Percentiles rank a stretch among this genome's conserved stretches.
Conservation (phyloP, 371 early-diverging fungal genomes). For the Mucor velutinosus region DNA sequence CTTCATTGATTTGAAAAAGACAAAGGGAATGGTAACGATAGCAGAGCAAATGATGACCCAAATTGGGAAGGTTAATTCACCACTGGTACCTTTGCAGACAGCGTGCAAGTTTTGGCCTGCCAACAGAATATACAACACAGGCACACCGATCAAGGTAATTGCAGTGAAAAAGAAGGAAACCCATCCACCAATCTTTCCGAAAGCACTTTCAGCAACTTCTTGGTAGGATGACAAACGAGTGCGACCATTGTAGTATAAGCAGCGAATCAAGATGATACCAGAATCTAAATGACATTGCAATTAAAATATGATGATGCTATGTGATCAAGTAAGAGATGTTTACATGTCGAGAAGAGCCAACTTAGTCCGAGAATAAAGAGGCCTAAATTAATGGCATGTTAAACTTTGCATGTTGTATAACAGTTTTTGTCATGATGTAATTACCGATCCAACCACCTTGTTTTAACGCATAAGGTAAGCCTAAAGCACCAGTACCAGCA, state of each 20-base stretch:
- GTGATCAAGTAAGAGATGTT: background rate
- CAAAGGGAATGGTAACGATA: constrained; percentile 69
- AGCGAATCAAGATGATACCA: constrained; percentile 71
- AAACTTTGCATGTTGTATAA: background rate
- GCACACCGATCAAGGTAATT: constrained; percentile 65
- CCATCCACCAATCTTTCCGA: constrained; percentile 62
- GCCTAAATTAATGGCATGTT: constrained; percentile 17
- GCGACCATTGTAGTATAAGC: constrained; percentile 70
- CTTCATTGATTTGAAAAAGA: constrained; percentile 70
- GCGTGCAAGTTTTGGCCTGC: constrained; percentile 63
- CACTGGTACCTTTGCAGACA: constrained; percentile 37
- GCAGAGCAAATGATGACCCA: constrained; percentile 71
- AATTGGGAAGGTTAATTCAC: constrained; percentile 33
- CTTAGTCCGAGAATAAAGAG: constrained; percentile 40
- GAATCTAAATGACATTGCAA: constrained; percentile 57
- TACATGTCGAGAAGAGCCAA: constrained; percentile 48
- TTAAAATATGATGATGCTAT: background rate
- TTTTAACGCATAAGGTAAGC: constrained; percentile 79
- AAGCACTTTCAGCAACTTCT: constrained; percentile 67
- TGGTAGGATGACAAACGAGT: constrained; percentile 45
- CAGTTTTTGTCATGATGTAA: background rate
- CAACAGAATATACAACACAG: constrained; percentile 76
- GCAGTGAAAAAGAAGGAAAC: constrained; percentile 69
- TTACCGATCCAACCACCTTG: constrained; percentile 84
- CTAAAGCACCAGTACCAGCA: constrained; percentile 86